phyloP scores from a whole-genome alignment of 2,329 filamentous ascomycete species.

The Thielaviopsis musarum region DNA sequence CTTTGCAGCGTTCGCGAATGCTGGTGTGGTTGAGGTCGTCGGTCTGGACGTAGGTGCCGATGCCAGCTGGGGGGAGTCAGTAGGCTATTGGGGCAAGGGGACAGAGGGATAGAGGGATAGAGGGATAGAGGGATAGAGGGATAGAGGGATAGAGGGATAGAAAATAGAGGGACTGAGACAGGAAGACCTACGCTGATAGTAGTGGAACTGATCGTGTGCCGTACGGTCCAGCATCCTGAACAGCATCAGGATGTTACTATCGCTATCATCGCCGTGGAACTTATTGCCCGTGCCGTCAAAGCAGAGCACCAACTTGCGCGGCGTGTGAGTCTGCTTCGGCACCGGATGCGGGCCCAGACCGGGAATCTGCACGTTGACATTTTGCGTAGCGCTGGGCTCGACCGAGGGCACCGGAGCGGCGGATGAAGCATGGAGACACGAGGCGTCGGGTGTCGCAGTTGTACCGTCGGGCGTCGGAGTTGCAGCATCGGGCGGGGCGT shows the following conservation, averaged over 20 bases:
- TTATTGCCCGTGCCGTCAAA: constrained; percentile 50
- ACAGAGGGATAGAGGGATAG: too few species aligned
- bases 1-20: constrained; percentile 37
- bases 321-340: constrained; percentile 11
- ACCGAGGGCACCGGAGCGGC: too few species aligned
- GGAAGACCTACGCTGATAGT: constrained; percentile 40
- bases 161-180: too few species aligned
- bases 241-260: constrained; percentile 53
- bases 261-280: constrained; percentile 44
- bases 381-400: neutral
- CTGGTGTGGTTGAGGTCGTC: constrained; percentile 41
- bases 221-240: constrained; percentile 52
- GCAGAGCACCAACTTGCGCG: constrained; percentile 38
- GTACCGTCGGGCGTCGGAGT: too few species aligned
- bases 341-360: neutral
- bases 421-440: too few species aligned
- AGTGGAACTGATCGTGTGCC: constrained; percentile 43
- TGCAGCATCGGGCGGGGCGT: too few species aligned
- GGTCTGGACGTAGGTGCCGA: constrained; percentile 55
- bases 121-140: too few species aligned
- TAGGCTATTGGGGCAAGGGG: neutral
- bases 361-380: constrained; percentile 2
- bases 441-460: too few species aligned
- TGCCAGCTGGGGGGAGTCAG: constrained; percentile 33
- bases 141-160: too few species aligned